These are phyloP conservation scores for Lecanicillium sp. DNA, from an alignment of 2,329 filamentous ascomycete species.

Conservation along the genomic window DNA sequence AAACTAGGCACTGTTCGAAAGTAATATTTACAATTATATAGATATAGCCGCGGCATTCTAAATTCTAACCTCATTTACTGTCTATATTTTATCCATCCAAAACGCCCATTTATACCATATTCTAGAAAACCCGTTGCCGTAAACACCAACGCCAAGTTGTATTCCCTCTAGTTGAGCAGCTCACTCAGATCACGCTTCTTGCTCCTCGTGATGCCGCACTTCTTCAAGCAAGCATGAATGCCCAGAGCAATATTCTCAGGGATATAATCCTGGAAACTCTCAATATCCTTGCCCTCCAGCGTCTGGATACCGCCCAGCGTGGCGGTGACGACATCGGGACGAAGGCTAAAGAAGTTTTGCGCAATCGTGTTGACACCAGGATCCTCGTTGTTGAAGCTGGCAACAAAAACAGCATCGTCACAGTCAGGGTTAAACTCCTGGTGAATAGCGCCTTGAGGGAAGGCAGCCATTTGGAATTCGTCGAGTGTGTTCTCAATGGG, in stretches of 20 bases:
- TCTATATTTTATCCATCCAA: too few species aligned
- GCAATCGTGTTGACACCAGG: constrained; percentile 37
- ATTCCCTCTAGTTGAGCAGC: constrained; percentile 10
- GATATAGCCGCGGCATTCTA: too few species aligned
- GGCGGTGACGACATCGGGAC: constrained; percentile 27
- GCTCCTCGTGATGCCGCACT: constrained; percentile 34
- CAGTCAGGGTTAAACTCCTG: constrained; percentile 45
- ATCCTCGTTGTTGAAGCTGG: constrained; percentile 37
- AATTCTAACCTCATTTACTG: too few species aligned
- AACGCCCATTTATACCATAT: too few species aligned
- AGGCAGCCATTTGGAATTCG: constrained; percentile 36
- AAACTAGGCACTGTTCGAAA: too few species aligned
- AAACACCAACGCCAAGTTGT: too few species aligned
- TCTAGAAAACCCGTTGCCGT: too few species aligned
- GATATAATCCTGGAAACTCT: constrained; percentile 29
- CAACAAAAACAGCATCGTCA: constrained; percentile 38
- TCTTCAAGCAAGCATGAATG: constrained; percentile 41
- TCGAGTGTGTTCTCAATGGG: constrained; percentile 29
- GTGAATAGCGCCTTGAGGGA: constrained; percentile 42
- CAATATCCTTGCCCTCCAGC: constrained; percentile 31
- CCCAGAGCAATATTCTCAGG: constrained; percentile 43
- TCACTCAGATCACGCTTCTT: constrained; percentile 20
- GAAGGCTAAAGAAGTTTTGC: constrained; percentile 38
- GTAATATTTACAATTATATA: too few species aligned
- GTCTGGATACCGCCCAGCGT: constrained; percentile 28